phyloP scores from a whole-genome alignment of 2,329 filamentous ascomycete species.

The Neoarthrinium moseri region DNA sequence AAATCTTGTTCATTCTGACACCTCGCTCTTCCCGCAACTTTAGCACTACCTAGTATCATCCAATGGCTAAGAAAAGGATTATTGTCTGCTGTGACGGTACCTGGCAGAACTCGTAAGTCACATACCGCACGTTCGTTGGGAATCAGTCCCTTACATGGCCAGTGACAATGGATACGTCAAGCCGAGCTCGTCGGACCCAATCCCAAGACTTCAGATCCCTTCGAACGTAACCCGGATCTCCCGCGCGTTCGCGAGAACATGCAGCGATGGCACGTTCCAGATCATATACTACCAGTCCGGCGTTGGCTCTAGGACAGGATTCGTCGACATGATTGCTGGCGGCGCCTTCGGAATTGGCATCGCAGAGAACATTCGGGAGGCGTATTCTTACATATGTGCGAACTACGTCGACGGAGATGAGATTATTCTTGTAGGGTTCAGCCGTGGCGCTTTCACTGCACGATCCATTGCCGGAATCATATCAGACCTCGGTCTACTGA shows the following conservation, averaged over 20 bases:
- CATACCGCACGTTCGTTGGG: background rate
- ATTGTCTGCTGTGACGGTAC: no score
- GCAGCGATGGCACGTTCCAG: constrained; percentile 52
- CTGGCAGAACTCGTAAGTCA: background rate
- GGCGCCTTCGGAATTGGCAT: background rate
- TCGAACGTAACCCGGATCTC: constrained; percentile 63
- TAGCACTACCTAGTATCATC: no score
- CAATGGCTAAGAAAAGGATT: no score
- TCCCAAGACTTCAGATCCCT: constrained; percentile 46
- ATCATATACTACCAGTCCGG: constrained; percentile 62
- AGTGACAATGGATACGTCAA: constrained; percentile 47
- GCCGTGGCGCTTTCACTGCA: constrained; percentile 57
- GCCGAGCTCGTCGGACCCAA: constrained; percentile 31
- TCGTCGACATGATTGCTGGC: constrained; percentile 49
- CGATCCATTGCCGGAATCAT: constrained; percentile 57
- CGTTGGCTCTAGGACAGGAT: constrained; percentile 52
- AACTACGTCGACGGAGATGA: constrained; percentile 61
- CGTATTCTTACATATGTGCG: constrained; percentile 60
- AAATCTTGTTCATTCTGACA: background rate
- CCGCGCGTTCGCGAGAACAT: constrained; percentile 51
- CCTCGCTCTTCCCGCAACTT: no score
- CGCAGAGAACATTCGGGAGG: constrained; percentile 51
- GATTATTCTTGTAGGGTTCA: constrained; percentile 57
- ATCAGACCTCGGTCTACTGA: constrained; percentile 48
- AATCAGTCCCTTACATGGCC: constrained; percentile 9